phyloP scores from a whole-genome alignment of 2,329 filamentous ascomycete genomes.

The Calonectria honghensis region DNA sequence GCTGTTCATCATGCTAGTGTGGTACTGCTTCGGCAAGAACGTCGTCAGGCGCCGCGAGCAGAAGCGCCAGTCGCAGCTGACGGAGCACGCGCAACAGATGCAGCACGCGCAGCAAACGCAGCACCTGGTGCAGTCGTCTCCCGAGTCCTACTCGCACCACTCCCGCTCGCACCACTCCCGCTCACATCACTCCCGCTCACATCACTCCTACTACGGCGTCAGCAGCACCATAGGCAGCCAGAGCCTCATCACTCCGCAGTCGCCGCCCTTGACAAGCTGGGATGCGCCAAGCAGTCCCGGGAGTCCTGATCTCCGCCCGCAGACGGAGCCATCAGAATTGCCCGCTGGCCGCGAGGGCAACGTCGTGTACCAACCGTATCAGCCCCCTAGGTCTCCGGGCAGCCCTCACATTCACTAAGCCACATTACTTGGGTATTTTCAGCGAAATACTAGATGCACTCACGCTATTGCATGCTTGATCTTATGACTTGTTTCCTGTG shows the following conservation, averaged over 20 bases:
- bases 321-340: too few relatives aligned
- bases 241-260: not conserved
- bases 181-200: not conserved
- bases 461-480: not conserved
- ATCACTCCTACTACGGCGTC: constrained; percentile 17
- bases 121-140: not conserved
- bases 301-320: not conserved
- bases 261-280: not conserved
- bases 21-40: constrained; percentile 28
- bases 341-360: not conserved
- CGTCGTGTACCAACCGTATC: not conserved
- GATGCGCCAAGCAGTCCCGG: not conserved
- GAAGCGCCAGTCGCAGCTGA: constrained; percentile 17
- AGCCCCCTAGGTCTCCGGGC: not conserved
- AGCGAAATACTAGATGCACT: not conserved
- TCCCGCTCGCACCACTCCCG: not conserved
- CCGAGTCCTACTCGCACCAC: too few relatives aligned
- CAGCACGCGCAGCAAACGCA: not conserved
- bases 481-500: not conserved
- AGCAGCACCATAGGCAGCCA: constrained; percentile 17
- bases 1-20: constrained; percentile 49
- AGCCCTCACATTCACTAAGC: not conserved
- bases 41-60: constrained; percentile 27
- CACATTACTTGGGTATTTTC: too few relatives aligned
- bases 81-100: constrained; percentile 5